These are phyloP conservation scores for Neurospora sp. DNA, from an alignment of 495 filamentous ascomycete genomes.

Conservation along the genomic window DNA sequence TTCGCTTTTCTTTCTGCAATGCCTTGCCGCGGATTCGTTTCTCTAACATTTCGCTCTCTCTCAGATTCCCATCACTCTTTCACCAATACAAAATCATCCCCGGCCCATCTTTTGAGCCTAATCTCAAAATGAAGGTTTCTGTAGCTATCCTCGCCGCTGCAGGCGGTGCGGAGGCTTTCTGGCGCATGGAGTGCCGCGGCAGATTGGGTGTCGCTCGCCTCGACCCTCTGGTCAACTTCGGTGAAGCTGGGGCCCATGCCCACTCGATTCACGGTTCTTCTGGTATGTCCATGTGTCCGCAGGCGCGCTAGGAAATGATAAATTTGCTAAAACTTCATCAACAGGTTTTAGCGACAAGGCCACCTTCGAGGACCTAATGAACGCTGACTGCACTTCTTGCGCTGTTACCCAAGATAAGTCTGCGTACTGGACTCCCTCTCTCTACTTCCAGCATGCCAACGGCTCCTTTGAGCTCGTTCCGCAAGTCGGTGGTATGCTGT, in stretches of 20 bases:
- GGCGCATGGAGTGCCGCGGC: constrained; percentile 75
- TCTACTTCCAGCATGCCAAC: constrained; percentile 51
- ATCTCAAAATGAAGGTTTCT: constrained; percentile 20
- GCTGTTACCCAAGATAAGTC: constrained; percentile 55
- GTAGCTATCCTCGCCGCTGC: constrained; percentile 19
- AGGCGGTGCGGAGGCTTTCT: constrained; percentile 55
- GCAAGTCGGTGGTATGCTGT: constrained; percentile 52
- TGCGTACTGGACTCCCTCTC: constrained; percentile 55
- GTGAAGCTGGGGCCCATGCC: constrained; percentile 50
- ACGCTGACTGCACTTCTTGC: constrained; percentile 54
- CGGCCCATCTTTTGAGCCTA: neutral
- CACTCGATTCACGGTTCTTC: constrained; percentile 65
- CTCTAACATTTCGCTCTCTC: neutral
- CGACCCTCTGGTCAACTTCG: constrained; percentile 61
- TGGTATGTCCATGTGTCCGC: constrained; percentile 26
- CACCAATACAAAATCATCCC: neutral
- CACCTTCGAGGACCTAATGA: constrained; percentile 38
- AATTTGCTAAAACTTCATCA: neutral
- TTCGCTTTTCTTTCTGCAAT: neutral
- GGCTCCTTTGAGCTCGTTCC: constrained; percentile 35
- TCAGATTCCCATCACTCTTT: constrained; percentile 9
- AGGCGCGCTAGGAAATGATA: neutral
- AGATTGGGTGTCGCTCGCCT: constrained; percentile 54
- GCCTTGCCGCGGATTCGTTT: neutral
- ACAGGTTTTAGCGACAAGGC: constrained; percentile 40